Base-by-base conservation (phyloP, 129 eudicot genomes). In the Centaurea solstitialis region DNA sequence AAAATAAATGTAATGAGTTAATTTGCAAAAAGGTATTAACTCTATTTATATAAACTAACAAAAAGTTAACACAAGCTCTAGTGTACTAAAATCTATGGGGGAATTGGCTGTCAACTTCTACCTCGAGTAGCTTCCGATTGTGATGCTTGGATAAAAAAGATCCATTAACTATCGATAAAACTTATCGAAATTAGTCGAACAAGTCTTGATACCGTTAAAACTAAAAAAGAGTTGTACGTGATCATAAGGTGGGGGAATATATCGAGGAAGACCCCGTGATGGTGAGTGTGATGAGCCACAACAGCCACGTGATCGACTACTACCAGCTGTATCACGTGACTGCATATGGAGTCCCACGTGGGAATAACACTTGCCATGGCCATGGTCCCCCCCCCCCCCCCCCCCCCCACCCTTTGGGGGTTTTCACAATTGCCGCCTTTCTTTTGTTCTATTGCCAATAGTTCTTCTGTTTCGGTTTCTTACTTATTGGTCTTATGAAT, bases 261-360 rank as follows among this genome's bases (percentile, higher is more conserved):
- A 57, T 57, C 7, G 2, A 57, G 0, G 17, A n/a, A 57, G 22
- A 17, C 64, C 64, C n/a, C n/a, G n/a, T n/a, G n/a, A 21, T 17
- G 64, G 64, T 13, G 65, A n/a, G 53, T 61, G 21, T n/a, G 30
- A 22, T 39, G 73, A n/a, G 73, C 57, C 39, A 30, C 23, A 47
- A 20, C 47, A 76, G 74, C 40, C 80, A 81, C 81, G 81, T 81
- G 76, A 81, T 50, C 23, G 81, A 75, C 76, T 22, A 68, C 76
- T 80, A 53, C 35, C 85, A 53, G 40, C 21, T 47, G 76, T 59
- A n/a, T 47, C 87, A 85, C 82, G 84, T 85, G 87, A 70, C 38
- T 0, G 84, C 81, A 85, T 23, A 75, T 59, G 84, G 74, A 17
- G 39, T 71, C 76, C 77, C 87, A 85, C 87, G 85, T 76, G 87